Base-by-base conservation (phyloP, 176 grass and related monocot genomes). In the Chloris gayana region DNA sequence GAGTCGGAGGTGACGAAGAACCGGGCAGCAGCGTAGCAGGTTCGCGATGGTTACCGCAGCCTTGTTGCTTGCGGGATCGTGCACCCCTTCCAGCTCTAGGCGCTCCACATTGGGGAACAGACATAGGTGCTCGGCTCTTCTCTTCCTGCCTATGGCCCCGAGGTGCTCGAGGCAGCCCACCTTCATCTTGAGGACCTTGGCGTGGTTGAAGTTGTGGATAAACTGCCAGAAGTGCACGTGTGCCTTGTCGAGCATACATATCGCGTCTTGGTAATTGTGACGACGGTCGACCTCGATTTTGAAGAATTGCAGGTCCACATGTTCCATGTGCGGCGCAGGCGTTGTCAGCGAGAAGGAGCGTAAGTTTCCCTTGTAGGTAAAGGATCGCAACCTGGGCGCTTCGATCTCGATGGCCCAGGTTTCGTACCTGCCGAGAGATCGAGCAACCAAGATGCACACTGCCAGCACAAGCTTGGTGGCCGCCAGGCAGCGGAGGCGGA, bases 11-110 rank as follows among this genome's bases (percentile, higher is more conserved):
- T 6, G 44, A 38, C 72, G 22, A 39, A 59, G 22, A 66, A 7
- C 45, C 17, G 72, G 70, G 45, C 80, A 54, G 24, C 45, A 74
- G 2, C 7, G 1, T 15, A 83, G 80, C 8, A 83, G 70, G 81
- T 56, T 75, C 6, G 33, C 70, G 11, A 83, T 75, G 45, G 71
- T 60, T 17, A 53, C 7, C 0, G 24, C 33, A 11, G 70, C 24
- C 17, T 7, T 32, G 22, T 30, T 30, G 33, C 61, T 14, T 0
- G 14, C 0, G 0, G 70, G 24, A 19, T 11, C 13, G 11, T 81
- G 30, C 26, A 34, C 4, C 21, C 70, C 70, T 63, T 65, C 44
- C 10, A 83, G 70, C 58, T 83, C 32, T 0, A 83, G 59, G 32
- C 44, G 32, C 70, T 74, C n/a, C 1, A 41, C 10, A 0, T 3